Percentiles rank a stretch among this genome's conserved stretches.
phyloP scores from a whole-genome alignment of 768 basidiomycete genomes.

The Lactifluus rugatus region DNA sequence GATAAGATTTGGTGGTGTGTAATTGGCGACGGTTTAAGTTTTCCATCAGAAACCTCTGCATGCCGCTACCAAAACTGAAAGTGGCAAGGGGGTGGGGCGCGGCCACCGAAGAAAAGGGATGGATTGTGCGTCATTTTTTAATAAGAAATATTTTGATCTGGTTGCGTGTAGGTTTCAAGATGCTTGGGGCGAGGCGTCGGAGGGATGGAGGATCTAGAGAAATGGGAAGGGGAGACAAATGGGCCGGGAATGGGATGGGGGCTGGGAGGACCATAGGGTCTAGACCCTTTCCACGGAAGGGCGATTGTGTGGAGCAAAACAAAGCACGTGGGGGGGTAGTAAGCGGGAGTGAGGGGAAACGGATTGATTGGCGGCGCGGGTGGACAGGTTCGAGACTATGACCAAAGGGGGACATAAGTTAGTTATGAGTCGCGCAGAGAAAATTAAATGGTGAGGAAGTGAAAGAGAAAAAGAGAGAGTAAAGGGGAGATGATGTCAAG shows the following conservation, averaged over 20 bases:
- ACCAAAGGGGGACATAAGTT: not conserved
- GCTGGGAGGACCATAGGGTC: not conserved
- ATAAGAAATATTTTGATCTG: not conserved
- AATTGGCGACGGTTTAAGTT: conserved; percentile 9
- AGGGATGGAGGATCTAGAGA: not conserved
- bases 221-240: not conserved
- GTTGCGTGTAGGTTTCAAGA: not conserved
- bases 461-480: not conserved
- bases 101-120: not conserved
- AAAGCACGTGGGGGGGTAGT: conserved; percentile 6
- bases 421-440: not conserved
- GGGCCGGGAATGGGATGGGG: not conserved
- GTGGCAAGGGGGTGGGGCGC: not conserved
- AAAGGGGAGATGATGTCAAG: not conserved
- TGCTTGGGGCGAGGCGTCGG: not conserved
- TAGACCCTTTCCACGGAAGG: conserved; percentile 8
- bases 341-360: not conserved
- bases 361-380: conserved; percentile 7
- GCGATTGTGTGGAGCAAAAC: conserved; percentile 12
- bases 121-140: not conserved
- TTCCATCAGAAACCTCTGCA: conserved; percentile 12
- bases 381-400: conserved; percentile 9
- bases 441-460: not conserved
- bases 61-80: conserved; percentile 1
- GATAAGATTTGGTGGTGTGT: conserved; percentile 12